A percentile compares a stretch with the other conserved stretches of the same genome.
Evolutionary conservation across 2,329 filamentous ascomycete species (phyloP).

Genomic region (Hypoxylon sp.): DNA sequence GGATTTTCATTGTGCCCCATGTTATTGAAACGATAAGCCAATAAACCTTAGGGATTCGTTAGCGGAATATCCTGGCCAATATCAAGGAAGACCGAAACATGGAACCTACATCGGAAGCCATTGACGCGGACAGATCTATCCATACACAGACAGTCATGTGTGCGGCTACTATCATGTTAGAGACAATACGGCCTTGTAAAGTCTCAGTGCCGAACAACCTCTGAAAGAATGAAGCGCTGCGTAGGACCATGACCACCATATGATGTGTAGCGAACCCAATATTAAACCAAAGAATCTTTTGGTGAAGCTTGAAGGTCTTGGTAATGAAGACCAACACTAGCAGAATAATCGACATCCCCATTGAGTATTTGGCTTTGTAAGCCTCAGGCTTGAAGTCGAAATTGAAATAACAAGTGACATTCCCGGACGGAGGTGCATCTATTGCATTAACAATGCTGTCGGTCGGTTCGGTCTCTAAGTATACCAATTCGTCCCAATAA

Average conservation of each 20-base stretch:
- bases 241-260: background rate
- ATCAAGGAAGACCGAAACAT: background rate
- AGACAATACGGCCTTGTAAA: conserved; percentile 3
- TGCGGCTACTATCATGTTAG: conserved; percentile 1
- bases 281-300: background rate
- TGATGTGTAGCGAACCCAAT: background rate
- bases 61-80: background rate
- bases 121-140: conserved; percentile 1
- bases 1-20: conserved; percentile 12
- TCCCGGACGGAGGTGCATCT: conserved; percentile 1
- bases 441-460: background rate
- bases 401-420: conserved; percentile 3
- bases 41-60: background rate
- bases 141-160: conserved; percentile 10
- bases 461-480: background rate
- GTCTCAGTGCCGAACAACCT: background rate
- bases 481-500: background rate
- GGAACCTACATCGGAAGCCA: conserved; percentile 9
- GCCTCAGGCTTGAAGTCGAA: background rate
- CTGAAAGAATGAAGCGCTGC: conserved; percentile 4
- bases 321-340: conserved; percentile 1
- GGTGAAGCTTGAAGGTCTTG: background rate
- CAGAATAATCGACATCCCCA: background rate
- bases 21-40: conserved; percentile 8
- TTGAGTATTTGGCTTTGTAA: background rate